Evolutionary conservation across 306 rosid genomes (phyloP), one percentile per base, ranked within the genome.

Genomic region (Cicer yamashitae): DNA sequence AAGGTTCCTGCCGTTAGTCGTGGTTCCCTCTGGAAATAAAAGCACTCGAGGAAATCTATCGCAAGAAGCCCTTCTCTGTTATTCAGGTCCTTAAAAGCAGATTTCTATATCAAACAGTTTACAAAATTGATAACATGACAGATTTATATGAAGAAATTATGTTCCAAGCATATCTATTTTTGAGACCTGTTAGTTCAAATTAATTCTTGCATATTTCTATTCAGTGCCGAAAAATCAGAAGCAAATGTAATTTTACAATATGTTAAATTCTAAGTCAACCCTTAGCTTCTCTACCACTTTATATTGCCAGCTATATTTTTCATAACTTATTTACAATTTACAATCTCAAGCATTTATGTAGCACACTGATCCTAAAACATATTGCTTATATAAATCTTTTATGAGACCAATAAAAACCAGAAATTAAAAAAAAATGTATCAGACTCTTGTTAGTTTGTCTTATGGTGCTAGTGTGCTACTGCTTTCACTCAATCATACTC

Each of bases 1-100:
- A 17, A 96, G 91, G 67, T 58, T 83, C 82, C 88, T 87, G 44
- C 99, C 99, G 41, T 96, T 96, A 51, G 98, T 96, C 7, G 99
- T 96, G 63, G 99, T 96, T 84, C 98, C 99, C 88, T 96, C 99
- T 0, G 99, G 99, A 90, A 96, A 96, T 88, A 96, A 73, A 65
- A 96, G 89, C 37, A 96, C 86, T 84, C 87, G 91, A 63, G 99
- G 97, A 96, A 89, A 96, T 86, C 85, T 87, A 86, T 85, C 74
- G 64, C 92, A 81, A 47, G 93, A 83, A 78, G 93, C 99, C 89
- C 93, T 90, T 86, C 92, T 96, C 99, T 96, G 97, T 90, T 78
- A 85, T 96, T 86, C 91, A 90, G 80, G 87, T 90, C 99, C 99
- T 92, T 88, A 83, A 96, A 96, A 86, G 90, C 86, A 92, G 77